Percentiles rank a stretch among this genome's conserved stretches.
Conservation (phyloP, 148 eudicot genomes). For the Camellia japonica region DNA sequence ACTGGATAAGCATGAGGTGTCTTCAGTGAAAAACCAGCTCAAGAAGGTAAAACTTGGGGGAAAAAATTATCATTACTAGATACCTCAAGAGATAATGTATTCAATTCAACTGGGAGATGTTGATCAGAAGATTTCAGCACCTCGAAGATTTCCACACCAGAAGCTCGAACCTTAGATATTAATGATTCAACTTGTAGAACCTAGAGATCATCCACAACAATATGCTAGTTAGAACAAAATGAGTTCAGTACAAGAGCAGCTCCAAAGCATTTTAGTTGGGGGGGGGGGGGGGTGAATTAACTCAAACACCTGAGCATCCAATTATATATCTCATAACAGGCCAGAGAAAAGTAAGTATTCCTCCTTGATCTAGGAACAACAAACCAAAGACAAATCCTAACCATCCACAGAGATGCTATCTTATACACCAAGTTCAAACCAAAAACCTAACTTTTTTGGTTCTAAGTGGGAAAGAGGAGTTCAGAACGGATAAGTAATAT, state of each 20-base stretch:
- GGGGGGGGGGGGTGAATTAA: background rate
- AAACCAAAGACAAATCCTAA: too few relatives aligned
- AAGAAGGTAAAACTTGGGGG: background rate
- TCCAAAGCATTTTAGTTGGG: background rate
- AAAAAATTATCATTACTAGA: background rate
- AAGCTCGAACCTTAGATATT: constrained; percentile 46
- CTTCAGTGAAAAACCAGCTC: background rate
- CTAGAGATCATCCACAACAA: constrained; percentile 38
- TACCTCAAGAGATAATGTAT: constrained; percentile 76
- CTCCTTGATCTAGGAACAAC: too few relatives aligned
- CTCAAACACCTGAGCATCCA: background rate
- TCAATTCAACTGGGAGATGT: constrained; percentile 50
- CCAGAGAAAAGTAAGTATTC: too few relatives aligned
- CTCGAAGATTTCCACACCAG: constrained; percentile 54
- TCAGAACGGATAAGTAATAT: background rate
- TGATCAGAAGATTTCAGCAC: constrained; percentile 57
- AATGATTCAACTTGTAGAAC: constrained; percentile 73
- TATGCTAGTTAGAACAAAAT: constrained; percentile 1
- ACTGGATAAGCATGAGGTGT: background rate
- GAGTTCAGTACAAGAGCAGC: background rate
- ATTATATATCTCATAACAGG: background rate
- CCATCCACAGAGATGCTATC: background rate
- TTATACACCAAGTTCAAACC: background rate
- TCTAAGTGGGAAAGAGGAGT: constrained; percentile 1
- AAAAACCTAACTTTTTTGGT: constrained; percentile 1